Percentiles rank a stretch among this genome's conserved stretches.
phyloP scores from a whole-genome alignment of 345 rosid species.

The Syzygium jambos region DNA sequence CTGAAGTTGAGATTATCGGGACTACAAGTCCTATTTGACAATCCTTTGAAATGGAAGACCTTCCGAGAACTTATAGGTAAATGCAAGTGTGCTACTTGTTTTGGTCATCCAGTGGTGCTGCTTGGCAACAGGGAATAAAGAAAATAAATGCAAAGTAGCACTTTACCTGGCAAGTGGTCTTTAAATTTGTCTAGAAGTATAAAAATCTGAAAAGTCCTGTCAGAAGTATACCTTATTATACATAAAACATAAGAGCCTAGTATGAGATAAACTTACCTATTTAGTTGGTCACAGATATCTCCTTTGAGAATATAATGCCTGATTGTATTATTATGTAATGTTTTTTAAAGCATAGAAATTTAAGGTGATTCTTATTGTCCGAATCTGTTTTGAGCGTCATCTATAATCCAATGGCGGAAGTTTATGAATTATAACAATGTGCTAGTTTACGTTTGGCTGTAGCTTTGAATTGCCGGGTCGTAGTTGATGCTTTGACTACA shows the following conservation, averaged over 20 bases:
- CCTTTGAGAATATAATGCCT: neutral
- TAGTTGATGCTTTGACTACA: neutral
- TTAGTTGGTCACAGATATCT: neutral
- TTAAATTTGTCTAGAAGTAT: neutral
- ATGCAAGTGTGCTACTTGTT: neutral
- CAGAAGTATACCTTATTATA: neutral
- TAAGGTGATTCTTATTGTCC: neutral
- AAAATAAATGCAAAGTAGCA: neutral
- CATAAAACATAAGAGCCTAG: neutral
- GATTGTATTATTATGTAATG: neutral
- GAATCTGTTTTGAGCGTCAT: neutral
- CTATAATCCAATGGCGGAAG: neutral
- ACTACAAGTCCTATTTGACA: neutral
- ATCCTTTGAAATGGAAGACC: neutral
- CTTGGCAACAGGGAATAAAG: too few species aligned
- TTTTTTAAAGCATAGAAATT: neutral
- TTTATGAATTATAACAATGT: neutral
- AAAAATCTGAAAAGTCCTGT: neutral
- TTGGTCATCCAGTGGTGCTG: neutral
- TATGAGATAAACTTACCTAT: neutral
- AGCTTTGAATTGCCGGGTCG: neutral
- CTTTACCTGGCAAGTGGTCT: neutral
- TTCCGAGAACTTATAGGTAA: neutral
- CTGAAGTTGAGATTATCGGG: neutral
- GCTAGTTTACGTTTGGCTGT: neutral